phyloP scores from a whole-genome alignment of 495 filamentous ascomycete genomes.

The Aspergillus baeticus region DNA sequence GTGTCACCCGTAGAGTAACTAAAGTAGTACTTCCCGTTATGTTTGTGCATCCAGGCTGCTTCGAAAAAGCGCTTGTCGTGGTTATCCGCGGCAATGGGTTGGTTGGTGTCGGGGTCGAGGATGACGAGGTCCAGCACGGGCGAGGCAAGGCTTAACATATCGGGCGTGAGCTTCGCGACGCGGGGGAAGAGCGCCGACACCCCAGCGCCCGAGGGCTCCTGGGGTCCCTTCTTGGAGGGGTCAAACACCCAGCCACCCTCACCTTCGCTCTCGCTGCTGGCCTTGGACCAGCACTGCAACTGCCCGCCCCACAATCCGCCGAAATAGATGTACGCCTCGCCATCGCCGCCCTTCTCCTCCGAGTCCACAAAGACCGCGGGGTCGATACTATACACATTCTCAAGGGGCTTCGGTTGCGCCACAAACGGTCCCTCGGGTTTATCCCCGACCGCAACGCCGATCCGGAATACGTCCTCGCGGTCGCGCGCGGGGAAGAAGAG shows the following conservation, averaged over 20 bases:
- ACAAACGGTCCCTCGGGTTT: conserved; percentile 46
- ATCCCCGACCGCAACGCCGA: conserved; percentile 50
- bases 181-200: conserved; percentile 54
- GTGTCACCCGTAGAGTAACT: conserved; percentile 74
- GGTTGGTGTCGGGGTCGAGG: conserved; percentile 52
- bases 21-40: conserved; percentile 68
- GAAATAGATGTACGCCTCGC: conserved; percentile 47
- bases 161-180: conserved; percentile 57
- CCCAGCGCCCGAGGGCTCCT: conserved; percentile 52
- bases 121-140: conserved; percentile 54
- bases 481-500: conserved; percentile 50
- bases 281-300: conserved; percentile 52
- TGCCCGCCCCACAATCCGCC: conserved; percentile 70
- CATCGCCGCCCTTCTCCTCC: neutral
- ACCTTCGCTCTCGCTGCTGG: neutral
- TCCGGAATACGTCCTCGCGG: conserved; percentile 56
- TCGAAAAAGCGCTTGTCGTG: conserved; percentile 77
- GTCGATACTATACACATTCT: conserved; percentile 48
- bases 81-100: conserved; percentile 59
- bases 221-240: conserved; percentile 33
- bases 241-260: conserved; percentile 44
- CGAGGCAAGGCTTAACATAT: conserved; percentile 59
- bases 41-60: conserved; percentile 71
- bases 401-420: conserved; percentile 35
- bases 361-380: conserved; percentile 48